Percentiles rank a stretch among this genome's conserved stretches.
Evolutionary conservation across 2,329 filamentous ascomycete genomes (phyloP).

Genomic region (Aureobasidium sp.): DNA sequence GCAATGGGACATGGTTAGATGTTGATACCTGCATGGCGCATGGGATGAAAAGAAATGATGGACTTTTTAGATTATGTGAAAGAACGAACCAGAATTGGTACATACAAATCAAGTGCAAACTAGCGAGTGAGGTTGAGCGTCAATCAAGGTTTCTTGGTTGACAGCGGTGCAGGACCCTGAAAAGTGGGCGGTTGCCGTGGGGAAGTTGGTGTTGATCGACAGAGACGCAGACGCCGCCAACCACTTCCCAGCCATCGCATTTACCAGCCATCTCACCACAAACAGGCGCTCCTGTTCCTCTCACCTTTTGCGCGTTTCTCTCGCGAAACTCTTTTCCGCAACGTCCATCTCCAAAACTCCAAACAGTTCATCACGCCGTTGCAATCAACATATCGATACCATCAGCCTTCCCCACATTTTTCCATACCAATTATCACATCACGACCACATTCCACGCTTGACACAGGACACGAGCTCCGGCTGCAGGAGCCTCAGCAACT

Average conservation of each 20-base stretch:
- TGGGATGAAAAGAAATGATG: slow-evolving; percentile 3
- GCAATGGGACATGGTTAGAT: background rate
- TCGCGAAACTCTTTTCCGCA: background rate
- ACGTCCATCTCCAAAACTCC: background rate
- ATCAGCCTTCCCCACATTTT: background rate
- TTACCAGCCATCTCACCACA: background rate
- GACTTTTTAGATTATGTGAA: background rate
- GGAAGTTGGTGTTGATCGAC: slow-evolving; percentile 7
- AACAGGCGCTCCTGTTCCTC: background rate
- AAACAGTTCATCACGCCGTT: background rate
- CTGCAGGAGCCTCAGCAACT: background rate
- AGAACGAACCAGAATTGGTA: no score
- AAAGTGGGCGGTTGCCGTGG: slow-evolving; percentile 13
- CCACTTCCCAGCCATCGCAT: slow-evolving; percentile 5
- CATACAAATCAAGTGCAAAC: no score
- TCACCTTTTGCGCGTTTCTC: background rate
- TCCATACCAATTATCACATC: background rate
- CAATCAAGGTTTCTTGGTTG: slow-evolving; percentile 13
- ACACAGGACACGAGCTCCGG: background rate
- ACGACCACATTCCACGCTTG: background rate
- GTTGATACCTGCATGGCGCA: slow-evolving; percentile 5
- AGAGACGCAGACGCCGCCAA: background rate
- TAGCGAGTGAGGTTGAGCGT: background rate
- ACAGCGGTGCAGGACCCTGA: slow-evolving; percentile 3
- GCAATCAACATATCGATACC: slow-evolving; percentile 1